These are phyloP conservation scores for Dunaliella primolecta DNA, from an alignment of 139 green algal genomes.

Conservation along the genomic window DNA sequence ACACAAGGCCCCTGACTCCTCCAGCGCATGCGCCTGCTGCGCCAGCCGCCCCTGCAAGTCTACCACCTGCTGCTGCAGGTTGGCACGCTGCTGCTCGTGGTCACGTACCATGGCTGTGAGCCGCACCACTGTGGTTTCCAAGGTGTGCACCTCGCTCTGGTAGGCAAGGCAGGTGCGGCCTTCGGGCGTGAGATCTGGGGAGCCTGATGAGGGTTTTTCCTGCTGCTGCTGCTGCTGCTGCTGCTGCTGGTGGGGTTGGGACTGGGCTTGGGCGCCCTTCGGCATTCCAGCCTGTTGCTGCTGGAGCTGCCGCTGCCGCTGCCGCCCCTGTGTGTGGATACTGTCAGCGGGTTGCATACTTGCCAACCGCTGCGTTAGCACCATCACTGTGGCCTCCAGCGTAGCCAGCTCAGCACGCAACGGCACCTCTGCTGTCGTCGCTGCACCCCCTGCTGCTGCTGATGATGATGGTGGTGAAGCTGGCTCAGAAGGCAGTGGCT, in stretches of 20 bases:
- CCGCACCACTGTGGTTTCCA: neutral
- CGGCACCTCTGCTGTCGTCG: neutral
- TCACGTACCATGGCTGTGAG: neutral
- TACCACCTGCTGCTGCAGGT: neutral
- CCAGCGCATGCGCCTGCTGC: neutral
- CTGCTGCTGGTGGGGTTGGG: neutral
- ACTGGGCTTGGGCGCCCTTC: neutral
- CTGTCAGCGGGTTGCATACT: neutral
- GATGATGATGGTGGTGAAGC: neutral
- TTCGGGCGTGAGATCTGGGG: neutral
- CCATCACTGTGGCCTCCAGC: neutral
- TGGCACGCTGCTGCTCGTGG: neutral
- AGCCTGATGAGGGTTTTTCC: neutral
- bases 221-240: neutral
- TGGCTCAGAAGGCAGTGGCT: neutral
- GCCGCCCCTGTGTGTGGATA: neutral
- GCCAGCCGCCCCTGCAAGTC: neutral
- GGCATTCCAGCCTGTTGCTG: neutral
- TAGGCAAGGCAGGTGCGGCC: neutral
- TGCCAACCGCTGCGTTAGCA: slow-evolving; percentile 1
- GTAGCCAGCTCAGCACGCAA: neutral
- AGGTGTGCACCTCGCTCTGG: neutral
- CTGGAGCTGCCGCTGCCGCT: neutral
- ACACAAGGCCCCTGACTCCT: neutral
- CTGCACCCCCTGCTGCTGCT: neutral